Evolutionary conservation across 768 basidiomycete species (phyloP), one percentile per base, ranked within the genome.

Genomic region (Russula lepida): DNA sequence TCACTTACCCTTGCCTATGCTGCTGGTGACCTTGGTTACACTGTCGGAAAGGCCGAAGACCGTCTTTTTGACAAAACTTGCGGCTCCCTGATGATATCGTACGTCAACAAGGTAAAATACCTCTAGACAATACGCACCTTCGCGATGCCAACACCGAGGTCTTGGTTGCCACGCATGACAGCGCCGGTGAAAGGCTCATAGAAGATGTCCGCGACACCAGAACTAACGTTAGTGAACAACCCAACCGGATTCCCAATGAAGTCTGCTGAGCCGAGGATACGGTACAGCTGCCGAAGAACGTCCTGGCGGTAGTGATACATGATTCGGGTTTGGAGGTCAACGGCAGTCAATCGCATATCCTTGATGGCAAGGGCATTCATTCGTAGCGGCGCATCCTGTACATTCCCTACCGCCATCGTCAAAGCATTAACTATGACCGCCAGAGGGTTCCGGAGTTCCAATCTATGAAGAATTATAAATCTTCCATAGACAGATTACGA

Each of bases 61-160:
- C 0, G 95, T 97, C 77, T 99, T 99, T 78, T 98, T 98, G 57
- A 98, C 89, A 67, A 99, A 95, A 71, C 94, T 98, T 7, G 95
- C 93, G 0, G 95, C 95, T 48, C 97, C 97, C 88, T 95, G 67
- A 64, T 69, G 25, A 2, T 25, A 41, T 41, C 12, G n/a, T 27
- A 19, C 28, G 21, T 54, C 19, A 15, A 46, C 25, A 13, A 12
- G 27, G 15, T 28, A 41, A 21, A 21, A 12, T 27, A 32, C 52
- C 44, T 15, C 30, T 46, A 43, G 21, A 66, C 13, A n/a, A 28
- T 7, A 39, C 69, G 64, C 65, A 91, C 92, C 79, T 97, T 93
- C 7, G 95, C 95, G 60, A 98, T 91, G 23, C 95, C 92, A 60
- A 93, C 86, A 3, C 95, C 97, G 28, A 98, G 74, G 60, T 98